Percentiles rank a stretch among this genome's conserved stretches.
phyloP scores from a whole-genome alignment of 805 yeast species.

The Metschnikowia amazonensis region DNA sequence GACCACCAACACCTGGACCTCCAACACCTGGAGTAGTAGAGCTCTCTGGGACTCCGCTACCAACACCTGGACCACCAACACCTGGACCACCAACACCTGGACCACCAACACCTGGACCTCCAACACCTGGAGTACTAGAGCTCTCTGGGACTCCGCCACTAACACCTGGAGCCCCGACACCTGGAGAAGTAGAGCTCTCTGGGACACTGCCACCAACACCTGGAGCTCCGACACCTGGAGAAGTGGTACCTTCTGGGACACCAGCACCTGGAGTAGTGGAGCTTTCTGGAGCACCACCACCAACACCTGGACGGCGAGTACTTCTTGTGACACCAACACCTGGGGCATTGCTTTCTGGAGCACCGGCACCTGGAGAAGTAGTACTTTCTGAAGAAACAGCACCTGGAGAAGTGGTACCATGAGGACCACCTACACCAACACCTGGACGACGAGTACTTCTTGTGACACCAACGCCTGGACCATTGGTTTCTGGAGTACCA shows the following conservation, averaged over 20 bases:
- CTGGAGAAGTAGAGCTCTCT: too few relatives aligned
- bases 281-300: background rate
- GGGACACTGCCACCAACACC: too few relatives aligned
- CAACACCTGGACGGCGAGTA: background rate
- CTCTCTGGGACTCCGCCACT: too few relatives aligned
- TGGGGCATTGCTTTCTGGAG: background rate
- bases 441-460: background rate
- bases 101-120: too few relatives aligned
- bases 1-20: too few relatives aligned
- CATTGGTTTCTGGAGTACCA: background rate
- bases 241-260: conserved; percentile 1
- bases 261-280: background rate
- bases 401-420: background rate
- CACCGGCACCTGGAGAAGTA: background rate
- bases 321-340: background rate
- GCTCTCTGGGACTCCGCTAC: too few relatives aligned
- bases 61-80: too few relatives aligned
- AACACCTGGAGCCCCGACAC: background rate
- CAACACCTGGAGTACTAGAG: too few relatives aligned
- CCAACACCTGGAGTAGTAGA: background rate
- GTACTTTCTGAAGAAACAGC: background rate
- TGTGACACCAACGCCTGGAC: too few relatives aligned
- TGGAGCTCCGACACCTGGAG: too few relatives aligned
- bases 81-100: too few relatives aligned
- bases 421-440: background rate